These are phyloP conservation scores for Colletotrichum coccodes DNA, from an alignment of 2,329 filamentous ascomycete genomes.

Conservation along the genomic window DNA sequence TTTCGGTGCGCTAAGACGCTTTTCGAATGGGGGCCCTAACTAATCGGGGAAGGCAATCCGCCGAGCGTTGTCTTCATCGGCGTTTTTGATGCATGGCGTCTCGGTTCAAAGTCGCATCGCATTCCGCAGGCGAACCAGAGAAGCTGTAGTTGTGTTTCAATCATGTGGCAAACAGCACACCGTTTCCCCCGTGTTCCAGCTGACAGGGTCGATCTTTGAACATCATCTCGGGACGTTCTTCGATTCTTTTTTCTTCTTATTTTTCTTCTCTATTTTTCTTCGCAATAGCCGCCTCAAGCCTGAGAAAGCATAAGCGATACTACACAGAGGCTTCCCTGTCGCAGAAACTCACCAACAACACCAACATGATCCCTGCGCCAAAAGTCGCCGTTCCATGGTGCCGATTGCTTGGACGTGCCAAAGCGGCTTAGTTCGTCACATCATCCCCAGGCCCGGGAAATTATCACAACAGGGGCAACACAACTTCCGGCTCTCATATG, in stretches of 20 bases:
- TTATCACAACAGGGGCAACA: conserved; percentile 32
- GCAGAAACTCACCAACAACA: neutral
- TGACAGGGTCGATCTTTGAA: neutral
- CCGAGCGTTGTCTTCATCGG: conserved; percentile 1
- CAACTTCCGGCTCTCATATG: conserved; percentile 21
- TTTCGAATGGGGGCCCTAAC: neutral
- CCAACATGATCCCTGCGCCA: conserved; percentile 12
- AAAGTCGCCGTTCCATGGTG: conserved; percentile 20
- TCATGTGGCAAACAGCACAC: neutral
- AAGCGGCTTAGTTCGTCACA: conserved; percentile 32
- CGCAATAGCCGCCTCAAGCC: neutral
- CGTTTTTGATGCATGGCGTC: neutral
- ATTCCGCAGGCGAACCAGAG: conserved; percentile 1
- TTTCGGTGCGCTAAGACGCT: conserved; percentile 7
- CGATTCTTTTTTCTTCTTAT: neutral
- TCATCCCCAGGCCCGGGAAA: conserved; percentile 27
- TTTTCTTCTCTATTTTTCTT: neutral
- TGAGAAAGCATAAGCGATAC: neutral
- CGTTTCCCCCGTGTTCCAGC: neutral
- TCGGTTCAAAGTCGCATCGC: neutral
- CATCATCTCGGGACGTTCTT: neutral
- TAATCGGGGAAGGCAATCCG: conserved; percentile 15
- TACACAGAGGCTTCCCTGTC: neutral
- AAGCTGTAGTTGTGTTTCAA: neutral
- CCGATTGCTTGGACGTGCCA: conserved; percentile 31